Conservation (phyloP, 75 land plant genomes). For the Pinus albicaulis region DNA sequence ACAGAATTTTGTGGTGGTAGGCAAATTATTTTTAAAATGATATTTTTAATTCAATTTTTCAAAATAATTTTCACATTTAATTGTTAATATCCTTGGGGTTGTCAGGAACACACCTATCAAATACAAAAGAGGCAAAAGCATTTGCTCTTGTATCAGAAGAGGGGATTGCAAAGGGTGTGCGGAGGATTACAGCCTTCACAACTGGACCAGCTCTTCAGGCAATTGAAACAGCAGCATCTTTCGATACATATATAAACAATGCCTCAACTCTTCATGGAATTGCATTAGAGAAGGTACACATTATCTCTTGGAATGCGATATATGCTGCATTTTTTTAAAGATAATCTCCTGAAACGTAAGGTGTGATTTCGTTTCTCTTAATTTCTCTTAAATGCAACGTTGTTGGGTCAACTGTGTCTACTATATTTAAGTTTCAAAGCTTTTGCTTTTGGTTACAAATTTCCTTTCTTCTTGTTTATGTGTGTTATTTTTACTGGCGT, state of each 20-base stretch:
- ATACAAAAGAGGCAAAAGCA: conserved; percentile 91
- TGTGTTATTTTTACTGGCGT: too few species aligned
- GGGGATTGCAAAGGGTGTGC: conserved; percentile 94
- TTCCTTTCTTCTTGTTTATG: too few species aligned
- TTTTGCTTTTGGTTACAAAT: neutral
- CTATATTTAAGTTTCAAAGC: neutral
- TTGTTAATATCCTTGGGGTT: neutral
- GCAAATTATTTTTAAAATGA: neutral
- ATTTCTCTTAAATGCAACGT: neutral
- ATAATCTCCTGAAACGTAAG: neutral
- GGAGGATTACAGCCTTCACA: conserved; percentile 91
- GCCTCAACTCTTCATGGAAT: conserved; percentile 59
- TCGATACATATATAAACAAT: conserved; percentile 55
- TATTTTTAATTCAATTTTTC: neutral
- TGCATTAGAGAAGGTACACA: conserved; percentile 66
- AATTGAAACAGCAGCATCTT: conserved; percentile 45
- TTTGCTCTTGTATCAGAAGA: conserved; percentile 95
- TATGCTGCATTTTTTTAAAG: neutral
- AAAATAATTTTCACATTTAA: neutral
- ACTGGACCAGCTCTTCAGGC: conserved; percentile 68
- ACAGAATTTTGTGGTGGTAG: conserved; percentile 97
- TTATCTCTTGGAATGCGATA: neutral
- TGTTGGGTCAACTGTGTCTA: neutral
- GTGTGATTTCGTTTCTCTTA: too few species aligned
- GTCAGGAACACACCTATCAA: conserved; percentile 87